Base-by-base conservation (phyloP, 2,329 filamentous ascomycete species). In the Neophaeococcomyces mojaviensis region DNA sequence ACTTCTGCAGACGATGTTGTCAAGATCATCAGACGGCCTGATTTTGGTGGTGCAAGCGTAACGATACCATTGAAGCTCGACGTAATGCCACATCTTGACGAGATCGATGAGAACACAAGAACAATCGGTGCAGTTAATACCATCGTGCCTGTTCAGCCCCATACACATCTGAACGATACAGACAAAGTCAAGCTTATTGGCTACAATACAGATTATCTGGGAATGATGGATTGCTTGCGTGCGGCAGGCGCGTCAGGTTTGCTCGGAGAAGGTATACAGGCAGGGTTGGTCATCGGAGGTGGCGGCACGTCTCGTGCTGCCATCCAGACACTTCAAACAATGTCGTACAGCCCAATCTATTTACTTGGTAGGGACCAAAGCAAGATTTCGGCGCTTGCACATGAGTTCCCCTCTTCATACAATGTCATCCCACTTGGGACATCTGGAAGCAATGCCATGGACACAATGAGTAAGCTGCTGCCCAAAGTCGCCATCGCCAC, bases 31-130 rank as follows among this genome's bases (percentile, higher is more conserved):
- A 78, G 77, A 6, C 69, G 79, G 1, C 70, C 82, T 1, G 74
- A 84, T 55, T 98, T 98, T 61, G 92, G 92, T 6, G 92, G 92
- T 48, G 90, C 87, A 2, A 96, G 88, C 2, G 88, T 98, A 37
- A 98, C 92, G 0, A 97, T 98, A 41, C 92, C 92, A 1, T 73
- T 98, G 45, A 98, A 98, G 69, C 72, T 92, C 24, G 87, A 94
- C 56, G 81, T 97, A 48, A 88, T 94, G 68, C 73, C 78, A 0
- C 67, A 90, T 4, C 71, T 98, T 12, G 88, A 97, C 61, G 79
- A 83, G 44, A 73, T 96, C 48, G 83, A 88, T 0, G 77, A 82
- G 24, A 82, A 92, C 44, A 90, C 88, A 12, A 77, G 78, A 53
- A 72, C 79, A 24, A 96, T 98, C 51, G 92, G 92, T 18, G 92